Conservation (phyloP, 2,329 filamentous ascomycete genomes). For the Neonectria hederae region DNA sequence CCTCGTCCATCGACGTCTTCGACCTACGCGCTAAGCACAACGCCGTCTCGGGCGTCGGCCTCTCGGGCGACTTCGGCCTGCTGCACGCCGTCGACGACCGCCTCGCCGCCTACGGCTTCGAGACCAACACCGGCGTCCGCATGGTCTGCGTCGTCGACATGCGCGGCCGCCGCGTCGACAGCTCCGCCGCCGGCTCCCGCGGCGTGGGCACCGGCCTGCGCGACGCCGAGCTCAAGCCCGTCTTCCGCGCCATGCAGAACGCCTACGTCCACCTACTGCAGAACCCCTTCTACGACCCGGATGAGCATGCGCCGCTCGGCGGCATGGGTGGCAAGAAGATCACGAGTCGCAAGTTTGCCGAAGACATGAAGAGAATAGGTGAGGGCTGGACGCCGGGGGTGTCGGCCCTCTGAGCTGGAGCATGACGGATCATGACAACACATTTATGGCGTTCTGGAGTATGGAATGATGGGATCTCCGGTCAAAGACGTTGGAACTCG, state of each 20-base stretch:
- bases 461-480: conserved; percentile 35
- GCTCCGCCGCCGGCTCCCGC: conserved; percentile 32
- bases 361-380: conserved; percentile 86
- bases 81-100: conserved; percentile 94
- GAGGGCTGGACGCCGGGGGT: conserved; percentile 84
- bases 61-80: conserved; percentile 87
- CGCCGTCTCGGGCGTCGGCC: conserved; percentile 57
- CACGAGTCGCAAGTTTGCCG: conserved; percentile 80
- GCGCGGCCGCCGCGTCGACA: conserved; percentile 70
- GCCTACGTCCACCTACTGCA: conserved; percentile 89
- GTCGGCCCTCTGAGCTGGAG: conserved; percentile 61
- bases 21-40: conserved; percentile 82
- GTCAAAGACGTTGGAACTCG: conserved; percentile 28
- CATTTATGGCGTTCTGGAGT: conserved; percentile 43
- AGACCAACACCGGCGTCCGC: conserved; percentile 94
- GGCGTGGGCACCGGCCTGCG: conserved; percentile 71
- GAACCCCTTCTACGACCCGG: conserved; percentile 94
- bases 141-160: conserved; percentile 93
- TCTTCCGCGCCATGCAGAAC: conserved; percentile 91
- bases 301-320: conserved; percentile 75
- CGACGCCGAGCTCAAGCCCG: conserved; percentile 88
- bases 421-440: conserved; percentile 30
- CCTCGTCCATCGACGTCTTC: conserved; percentile 92
- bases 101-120: conserved; percentile 91
- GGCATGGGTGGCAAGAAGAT: conserved; percentile 74